Evolutionary conservation across 2,329 filamentous ascomycete genomes (phyloP).

Genomic region (Aspergillus sergii): DNA sequence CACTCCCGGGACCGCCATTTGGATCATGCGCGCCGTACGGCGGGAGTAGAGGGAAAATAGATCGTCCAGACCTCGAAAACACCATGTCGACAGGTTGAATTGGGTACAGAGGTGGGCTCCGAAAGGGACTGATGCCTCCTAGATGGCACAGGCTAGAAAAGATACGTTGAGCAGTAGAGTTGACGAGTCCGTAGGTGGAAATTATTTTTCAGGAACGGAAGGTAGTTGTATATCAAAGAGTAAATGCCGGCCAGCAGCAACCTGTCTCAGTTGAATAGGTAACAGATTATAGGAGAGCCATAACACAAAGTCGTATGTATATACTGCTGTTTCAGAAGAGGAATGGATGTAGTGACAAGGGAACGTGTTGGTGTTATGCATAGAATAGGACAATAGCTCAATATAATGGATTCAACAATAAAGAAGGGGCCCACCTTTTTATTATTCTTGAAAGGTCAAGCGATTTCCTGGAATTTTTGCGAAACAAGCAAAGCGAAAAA

Average conservation of each 20-base stretch:
- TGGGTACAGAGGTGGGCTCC: neutral
- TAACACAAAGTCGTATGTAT: constrained; percentile 18
- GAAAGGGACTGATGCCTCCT: neutral
- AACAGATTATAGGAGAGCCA: constrained; percentile 18
- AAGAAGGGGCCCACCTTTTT: constrained; percentile 9
- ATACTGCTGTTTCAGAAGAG: constrained; percentile 16
- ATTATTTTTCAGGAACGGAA: neutral
- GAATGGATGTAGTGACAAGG: constrained; percentile 10
- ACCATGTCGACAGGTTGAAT: constrained; percentile 27
- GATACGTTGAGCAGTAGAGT: neutral
- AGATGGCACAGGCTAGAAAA: neutral
- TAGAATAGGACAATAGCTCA: constrained; percentile 19
- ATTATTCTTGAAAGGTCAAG: constrained; percentile 3
- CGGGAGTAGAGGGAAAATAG: constrained; percentile 42
- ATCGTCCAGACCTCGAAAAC: constrained; percentile 35
- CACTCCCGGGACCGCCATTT: constrained; percentile 53
- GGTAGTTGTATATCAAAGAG: constrained; percentile 3
- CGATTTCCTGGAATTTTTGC: neutral
- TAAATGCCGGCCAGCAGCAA: constrained; percentile 24
- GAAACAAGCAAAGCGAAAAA: neutral
- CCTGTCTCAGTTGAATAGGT: neutral
- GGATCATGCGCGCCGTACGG: constrained; percentile 45
- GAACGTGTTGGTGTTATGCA: constrained; percentile 10
- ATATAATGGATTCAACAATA: constrained; percentile 5
- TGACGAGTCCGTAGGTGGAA: neutral